Conservation (phyloP, 345 rosid species). For the Triadica sebifera region DNA sequence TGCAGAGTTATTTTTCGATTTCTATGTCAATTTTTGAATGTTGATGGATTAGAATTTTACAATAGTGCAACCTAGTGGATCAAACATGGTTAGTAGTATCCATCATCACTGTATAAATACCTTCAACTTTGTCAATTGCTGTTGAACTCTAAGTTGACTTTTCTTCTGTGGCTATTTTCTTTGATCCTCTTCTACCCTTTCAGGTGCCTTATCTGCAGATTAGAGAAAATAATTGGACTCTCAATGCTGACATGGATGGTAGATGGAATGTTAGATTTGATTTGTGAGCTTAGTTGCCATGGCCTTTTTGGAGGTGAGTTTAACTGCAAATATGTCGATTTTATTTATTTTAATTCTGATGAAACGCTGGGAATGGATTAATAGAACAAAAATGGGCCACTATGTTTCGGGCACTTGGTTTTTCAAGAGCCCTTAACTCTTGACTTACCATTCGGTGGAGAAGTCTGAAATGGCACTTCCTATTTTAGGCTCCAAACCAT, state of each 20-base stretch:
- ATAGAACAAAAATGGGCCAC: not conserved
- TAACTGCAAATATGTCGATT: constrained; percentile 7
- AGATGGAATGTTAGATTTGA: constrained; percentile 78
- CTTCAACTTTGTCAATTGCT: not conserved
- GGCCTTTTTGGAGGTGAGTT: constrained; percentile 14
- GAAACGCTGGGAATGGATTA: not conserved
- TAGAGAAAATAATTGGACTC: constrained; percentile 87
- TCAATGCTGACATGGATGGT: constrained; percentile 75
- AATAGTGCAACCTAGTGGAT: no score
- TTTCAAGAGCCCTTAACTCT: not conserved
- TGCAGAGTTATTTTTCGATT: no score
- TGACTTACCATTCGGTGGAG: not conserved
- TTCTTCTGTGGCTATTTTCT: constrained; percentile 1
- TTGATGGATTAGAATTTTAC: no score
- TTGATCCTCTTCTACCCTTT: constrained; percentile 9
- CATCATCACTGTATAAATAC: not conserved
- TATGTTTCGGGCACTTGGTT: not conserved
- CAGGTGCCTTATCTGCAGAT: constrained; percentile 88
- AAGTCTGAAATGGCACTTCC: not conserved
- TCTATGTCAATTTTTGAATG: no score
- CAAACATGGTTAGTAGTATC: no score
- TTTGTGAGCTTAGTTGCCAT: constrained; percentile 34
- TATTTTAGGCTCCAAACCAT: not conserved
- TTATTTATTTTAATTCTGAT: constrained; percentile 10
- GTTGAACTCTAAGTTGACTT: not conserved